Conservation (phyloP, 352 stramenopile species). For the Phytopythium delawarense region DNA sequence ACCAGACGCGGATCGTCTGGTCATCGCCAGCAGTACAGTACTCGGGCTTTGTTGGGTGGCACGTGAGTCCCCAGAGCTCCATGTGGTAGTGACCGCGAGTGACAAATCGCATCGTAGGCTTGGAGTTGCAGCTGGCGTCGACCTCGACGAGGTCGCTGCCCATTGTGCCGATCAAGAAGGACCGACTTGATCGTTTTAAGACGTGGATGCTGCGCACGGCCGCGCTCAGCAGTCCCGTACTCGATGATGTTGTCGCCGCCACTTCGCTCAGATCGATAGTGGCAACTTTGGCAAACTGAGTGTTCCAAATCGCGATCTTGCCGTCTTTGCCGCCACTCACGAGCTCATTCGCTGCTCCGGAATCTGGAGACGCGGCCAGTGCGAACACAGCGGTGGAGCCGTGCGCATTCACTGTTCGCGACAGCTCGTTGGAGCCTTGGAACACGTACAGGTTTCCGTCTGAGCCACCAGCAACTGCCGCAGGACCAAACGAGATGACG, state of each 20-base stretch:
- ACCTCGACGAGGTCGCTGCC: conserved; percentile 89
- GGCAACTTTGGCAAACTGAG: conserved; percentile 38
- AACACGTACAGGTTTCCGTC: conserved; percentile 83
- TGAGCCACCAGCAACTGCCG: conserved; percentile 44
- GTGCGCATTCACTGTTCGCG: conserved; percentile 51
- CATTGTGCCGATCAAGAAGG: conserved; percentile 77
- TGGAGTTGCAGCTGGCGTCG: conserved; percentile 29
- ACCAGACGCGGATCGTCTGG: conserved; percentile 78
- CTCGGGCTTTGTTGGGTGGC: conserved; percentile 55
- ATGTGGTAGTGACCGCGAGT: conserved; percentile 63
- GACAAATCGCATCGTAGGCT: conserved; percentile 19
- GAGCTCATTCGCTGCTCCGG: conserved; percentile 32
- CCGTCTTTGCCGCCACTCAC: conserved; percentile 87
- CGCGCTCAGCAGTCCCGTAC: conserved; percentile 18
- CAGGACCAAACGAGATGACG: conserved; percentile 40
- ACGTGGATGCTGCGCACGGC: conserved; percentile 50
- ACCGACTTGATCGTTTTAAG: conserved; percentile 19
- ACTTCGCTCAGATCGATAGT: conserved; percentile 40
- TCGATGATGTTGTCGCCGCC: conserved; percentile 15
- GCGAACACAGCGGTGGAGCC: conserved; percentile 10
- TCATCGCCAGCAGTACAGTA: conserved; percentile 85
- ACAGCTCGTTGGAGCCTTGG: conserved; percentile 42
- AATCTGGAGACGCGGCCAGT: background rate
- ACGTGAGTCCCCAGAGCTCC: conserved; percentile 83
- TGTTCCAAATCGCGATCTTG: conserved; percentile 83